Evolutionary conservation across 1,139 yeast species (phyloP).

Genomic region (Candida glucosophila): DNA sequence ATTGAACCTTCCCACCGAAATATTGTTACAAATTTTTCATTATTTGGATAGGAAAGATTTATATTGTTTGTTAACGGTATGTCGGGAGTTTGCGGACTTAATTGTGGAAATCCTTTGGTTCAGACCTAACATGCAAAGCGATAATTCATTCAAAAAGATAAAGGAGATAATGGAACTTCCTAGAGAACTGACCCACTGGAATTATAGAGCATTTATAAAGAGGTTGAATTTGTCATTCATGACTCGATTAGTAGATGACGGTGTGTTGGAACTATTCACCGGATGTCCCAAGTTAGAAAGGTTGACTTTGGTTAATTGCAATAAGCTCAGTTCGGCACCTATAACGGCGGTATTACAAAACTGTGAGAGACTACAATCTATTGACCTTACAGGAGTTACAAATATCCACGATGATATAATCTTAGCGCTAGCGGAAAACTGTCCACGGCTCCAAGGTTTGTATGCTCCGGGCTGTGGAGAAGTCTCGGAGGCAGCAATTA

Average conservation of each 20-base stretch:
- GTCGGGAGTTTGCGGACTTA: slow-evolving; percentile 73
- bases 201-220: slow-evolving; percentile 67
- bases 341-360: slow-evolving; percentile 53
- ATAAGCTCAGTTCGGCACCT: slow-evolving; percentile 52
- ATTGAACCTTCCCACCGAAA: slow-evolving; percentile 69
- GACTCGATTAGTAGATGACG: slow-evolving; percentile 60
- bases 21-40: slow-evolving; percentile 62
- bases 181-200: slow-evolving; percentile 48
- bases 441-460: slow-evolving; percentile 77
- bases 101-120: slow-evolving; percentile 83
- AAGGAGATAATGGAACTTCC: slow-evolving; percentile 46
- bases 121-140: slow-evolving; percentile 70
- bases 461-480: slow-evolving; percentile 80
- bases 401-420: slow-evolving; percentile 62
- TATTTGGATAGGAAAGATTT: slow-evolving; percentile 62
- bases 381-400: slow-evolving; percentile 83
- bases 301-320: slow-evolving; percentile 76
- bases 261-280: slow-evolving; percentile 41
- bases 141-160: slow-evolving; percentile 40
- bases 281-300: slow-evolving; percentile 78
- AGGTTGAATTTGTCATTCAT: slow-evolving; percentile 75
- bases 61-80: slow-evolving; percentile 63
- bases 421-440: slow-evolving; percentile 58
- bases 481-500: slow-evolving; percentile 61
- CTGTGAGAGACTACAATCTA: slow-evolving; percentile 70